Conservation (phyloP, 2,329 filamentous ascomycete species). For the Karstenula rhodostoma region DNA sequence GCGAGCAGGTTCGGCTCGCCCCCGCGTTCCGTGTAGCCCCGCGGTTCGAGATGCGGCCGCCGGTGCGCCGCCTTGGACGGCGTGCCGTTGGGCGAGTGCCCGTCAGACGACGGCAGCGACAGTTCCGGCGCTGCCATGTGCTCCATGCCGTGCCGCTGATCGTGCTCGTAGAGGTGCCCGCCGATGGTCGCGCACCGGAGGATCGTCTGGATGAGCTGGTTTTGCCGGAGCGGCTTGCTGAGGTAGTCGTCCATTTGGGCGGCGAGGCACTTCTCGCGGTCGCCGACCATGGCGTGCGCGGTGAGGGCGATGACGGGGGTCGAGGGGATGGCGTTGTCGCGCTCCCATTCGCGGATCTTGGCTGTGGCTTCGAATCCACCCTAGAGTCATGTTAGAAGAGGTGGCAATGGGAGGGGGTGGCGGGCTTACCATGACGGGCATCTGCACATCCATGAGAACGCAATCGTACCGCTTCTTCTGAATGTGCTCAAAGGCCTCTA, state of each 20-base stretch:
- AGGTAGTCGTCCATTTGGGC: constrained; percentile 99
- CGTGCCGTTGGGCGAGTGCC: constrained; percentile 21
- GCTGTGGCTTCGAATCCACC: constrained; percentile 97
- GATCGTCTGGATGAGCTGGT: constrained; percentile 97
- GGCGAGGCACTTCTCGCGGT: constrained; percentile 96
- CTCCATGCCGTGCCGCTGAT: constrained; percentile 46
- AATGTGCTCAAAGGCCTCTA: constrained; percentile 91
- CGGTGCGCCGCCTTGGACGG: constrained; percentile 24
- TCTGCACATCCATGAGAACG: constrained; percentile 98
- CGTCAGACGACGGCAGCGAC: constrained; percentile 42
- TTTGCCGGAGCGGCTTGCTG: constrained; percentile 95
- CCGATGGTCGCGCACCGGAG: constrained; percentile 95
- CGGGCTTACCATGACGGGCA: constrained; percentile 90
- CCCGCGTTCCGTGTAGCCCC: constrained; percentile 75
- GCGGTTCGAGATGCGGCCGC: constrained; percentile 66
- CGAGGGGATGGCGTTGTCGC: constrained; percentile 77
- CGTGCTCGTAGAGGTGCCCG: constrained; percentile 79
- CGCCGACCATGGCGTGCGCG: constrained; percentile 97
- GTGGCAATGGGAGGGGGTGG: background rate
- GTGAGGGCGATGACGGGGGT: constrained; percentile 97
- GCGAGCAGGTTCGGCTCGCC: constrained; percentile 68
- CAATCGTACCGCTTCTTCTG: constrained; percentile 94
- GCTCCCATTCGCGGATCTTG: constrained; percentile 95
- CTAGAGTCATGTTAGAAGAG: constrained; percentile 58
- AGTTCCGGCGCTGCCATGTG: constrained; percentile 42